Evolutionary conservation across 495 filamentous ascomycete genomes (phyloP).

Genomic region (Penicillium longicatenatum): DNA sequence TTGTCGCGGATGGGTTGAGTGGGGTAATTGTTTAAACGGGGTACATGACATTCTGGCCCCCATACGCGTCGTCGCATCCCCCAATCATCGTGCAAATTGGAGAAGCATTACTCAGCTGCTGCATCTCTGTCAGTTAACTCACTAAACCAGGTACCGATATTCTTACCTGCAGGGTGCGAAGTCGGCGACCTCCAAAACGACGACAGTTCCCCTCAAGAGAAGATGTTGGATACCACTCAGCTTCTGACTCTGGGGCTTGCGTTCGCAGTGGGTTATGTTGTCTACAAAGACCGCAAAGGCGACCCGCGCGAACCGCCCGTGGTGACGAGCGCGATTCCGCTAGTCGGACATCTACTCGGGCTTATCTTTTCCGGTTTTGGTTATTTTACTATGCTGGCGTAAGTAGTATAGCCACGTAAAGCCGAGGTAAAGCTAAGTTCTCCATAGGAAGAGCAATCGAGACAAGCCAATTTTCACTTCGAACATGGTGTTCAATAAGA

Average conservation of each 20-base stretch:
- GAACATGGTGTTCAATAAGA: constrained; percentile 41
- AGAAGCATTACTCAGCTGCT: not conserved
- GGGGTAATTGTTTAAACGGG: not conserved
- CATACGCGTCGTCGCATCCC: not conserved
- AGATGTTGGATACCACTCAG: constrained; percentile 19
- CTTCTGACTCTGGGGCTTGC: constrained; percentile 14
- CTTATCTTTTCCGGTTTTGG: constrained; percentile 37
- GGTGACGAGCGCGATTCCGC: constrained; percentile 38
- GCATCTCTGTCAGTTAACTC: no score
- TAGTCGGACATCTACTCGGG: constrained; percentile 48
- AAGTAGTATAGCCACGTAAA: not conserved
- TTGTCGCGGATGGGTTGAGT: not conserved
- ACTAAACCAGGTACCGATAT: not conserved
- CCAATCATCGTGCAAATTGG: not conserved
- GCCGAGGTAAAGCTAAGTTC: not conserved
- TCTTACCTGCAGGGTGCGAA: not conserved
- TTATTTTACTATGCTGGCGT: constrained; percentile 32
- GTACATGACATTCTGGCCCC: not conserved
- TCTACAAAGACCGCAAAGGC: constrained; percentile 8
- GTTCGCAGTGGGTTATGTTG: constrained; percentile 13
- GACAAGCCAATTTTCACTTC: constrained; percentile 44
- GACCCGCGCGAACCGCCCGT: constrained; percentile 51
- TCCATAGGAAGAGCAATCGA: constrained; percentile 21
- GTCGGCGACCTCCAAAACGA: not conserved
- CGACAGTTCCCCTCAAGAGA: not conserved